These are phyloP conservation scores for Paraleonurus japonicus DNA, from an alignment of 257 asterid genomes.

Conservation along the genomic window DNA sequence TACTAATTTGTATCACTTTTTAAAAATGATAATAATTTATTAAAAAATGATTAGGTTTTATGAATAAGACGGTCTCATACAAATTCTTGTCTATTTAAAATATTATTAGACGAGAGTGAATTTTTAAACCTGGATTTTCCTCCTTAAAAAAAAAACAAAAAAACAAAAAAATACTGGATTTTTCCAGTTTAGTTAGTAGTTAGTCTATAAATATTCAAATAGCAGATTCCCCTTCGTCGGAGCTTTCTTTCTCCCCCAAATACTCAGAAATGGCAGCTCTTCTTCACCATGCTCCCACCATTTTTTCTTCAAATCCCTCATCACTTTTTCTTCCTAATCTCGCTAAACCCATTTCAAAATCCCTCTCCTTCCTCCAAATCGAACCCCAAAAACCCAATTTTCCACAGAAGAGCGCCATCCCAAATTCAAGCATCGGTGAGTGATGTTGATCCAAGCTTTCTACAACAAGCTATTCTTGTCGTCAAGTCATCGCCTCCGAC, in stretches of 20 bases:
- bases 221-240: neutral
- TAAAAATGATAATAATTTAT: too few species aligned
- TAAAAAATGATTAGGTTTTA: too few species aligned
- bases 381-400: slow-evolving; percentile 30
- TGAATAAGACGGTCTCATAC: too few species aligned
- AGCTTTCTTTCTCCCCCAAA: slow-evolving; percentile 13
- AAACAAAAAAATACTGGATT: too few species aligned
- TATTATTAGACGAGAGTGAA: too few species aligned
- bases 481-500: slow-evolving; percentile 72
- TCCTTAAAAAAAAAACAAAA: too few species aligned
- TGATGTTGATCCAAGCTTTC: slow-evolving; percentile 52
- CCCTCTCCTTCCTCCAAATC: slow-evolving; percentile 26
- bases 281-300: slow-evolving; percentile 23
- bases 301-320: slow-evolving; percentile 31
- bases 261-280: slow-evolving; percentile 35
- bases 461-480: slow-evolving; percentile 54
- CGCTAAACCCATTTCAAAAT: slow-evolving; percentile 34
- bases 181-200: too few species aligned
- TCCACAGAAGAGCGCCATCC: slow-evolving; percentile 27
- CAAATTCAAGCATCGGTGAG: slow-evolving; percentile 42
- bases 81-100: too few species aligned
- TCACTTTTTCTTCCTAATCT: slow-evolving; percentile 19
- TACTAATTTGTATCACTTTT: too few species aligned
- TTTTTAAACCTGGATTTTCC: too few species aligned
- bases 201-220: too few species aligned